Evolutionary conservation across 257 asterid genomes (phyloP).

Genomic region (Cynanchum wilfordii): DNA sequence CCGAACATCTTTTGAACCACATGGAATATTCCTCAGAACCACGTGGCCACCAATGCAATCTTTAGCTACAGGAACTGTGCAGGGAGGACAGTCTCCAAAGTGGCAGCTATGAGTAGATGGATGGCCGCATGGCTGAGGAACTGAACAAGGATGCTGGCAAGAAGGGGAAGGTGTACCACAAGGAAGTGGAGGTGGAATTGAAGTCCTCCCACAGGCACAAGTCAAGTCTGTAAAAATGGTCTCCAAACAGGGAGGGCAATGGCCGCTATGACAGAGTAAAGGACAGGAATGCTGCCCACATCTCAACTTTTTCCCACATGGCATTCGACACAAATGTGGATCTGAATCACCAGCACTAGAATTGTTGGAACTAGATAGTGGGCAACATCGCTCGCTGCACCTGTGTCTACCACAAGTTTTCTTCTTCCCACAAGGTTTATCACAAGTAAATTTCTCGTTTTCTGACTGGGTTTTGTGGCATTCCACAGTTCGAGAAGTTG

Average conservation of each 20-base stretch:
- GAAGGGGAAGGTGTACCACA: slow-evolving; percentile 94
- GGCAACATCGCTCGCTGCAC: slow-evolving; percentile 94
- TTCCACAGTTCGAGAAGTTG: slow-evolving; percentile 79
- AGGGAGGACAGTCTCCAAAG: slow-evolving; percentile 93
- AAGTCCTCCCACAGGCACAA: slow-evolving; percentile 91
- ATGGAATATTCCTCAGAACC: slow-evolving; percentile 74
- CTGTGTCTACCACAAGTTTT: slow-evolving; percentile 96
- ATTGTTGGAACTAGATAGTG: slow-evolving; percentile 46
- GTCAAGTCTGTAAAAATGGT: slow-evolving; percentile 82
- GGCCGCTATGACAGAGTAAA: slow-evolving; percentile 93
- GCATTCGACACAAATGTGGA: slow-evolving; percentile 90
- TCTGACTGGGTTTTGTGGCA: slow-evolving; percentile 59
- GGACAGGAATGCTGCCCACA: slow-evolving; percentile 94
- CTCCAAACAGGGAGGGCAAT: slow-evolving; percentile 94
- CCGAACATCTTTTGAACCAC: slow-evolving; percentile 92
- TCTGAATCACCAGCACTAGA: slow-evolving; percentile 51
- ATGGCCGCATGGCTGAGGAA: slow-evolving; percentile 94
- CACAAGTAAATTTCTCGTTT: slow-evolving; percentile 59
- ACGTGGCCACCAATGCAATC: slow-evolving; percentile 97
- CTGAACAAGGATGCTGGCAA: slow-evolving; percentile 83
- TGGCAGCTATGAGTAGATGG: slow-evolving; percentile 95
- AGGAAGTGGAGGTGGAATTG: slow-evolving; percentile 93
- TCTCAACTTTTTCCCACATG: slow-evolving; percentile 91
- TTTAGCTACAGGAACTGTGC: slow-evolving; percentile 80
- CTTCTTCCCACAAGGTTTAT: slow-evolving; percentile 82